Conservation (phyloP, 208 protist species). For the Novymonas esmeraldas region DNA sequence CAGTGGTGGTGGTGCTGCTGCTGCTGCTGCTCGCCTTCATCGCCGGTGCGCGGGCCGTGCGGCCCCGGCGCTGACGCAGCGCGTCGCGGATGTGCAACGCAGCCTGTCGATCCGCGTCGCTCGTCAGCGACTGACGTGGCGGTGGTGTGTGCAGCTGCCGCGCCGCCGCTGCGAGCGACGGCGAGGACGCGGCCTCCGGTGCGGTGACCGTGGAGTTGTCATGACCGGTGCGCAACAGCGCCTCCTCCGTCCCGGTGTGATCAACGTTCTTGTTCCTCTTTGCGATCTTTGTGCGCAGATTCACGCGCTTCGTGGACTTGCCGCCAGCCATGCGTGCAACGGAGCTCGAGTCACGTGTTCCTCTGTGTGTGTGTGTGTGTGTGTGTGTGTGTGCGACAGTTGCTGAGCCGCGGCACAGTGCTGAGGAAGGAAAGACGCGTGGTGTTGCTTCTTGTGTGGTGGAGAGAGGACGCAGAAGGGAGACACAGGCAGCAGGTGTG, state of each 20-base stretch:
- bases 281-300: slow-evolving; percentile 21
- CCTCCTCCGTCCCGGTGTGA: neutral
- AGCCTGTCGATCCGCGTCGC: slow-evolving; percentile 4
- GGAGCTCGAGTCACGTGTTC: too few relatives aligned
- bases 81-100: slow-evolving; percentile 27
- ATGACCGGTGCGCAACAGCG: neutral
- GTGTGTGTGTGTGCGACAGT: neutral
- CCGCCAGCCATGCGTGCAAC: slow-evolving; percentile 16
- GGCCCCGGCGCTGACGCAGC: slow-evolving; percentile 23
- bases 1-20: neutral
- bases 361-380: neutral
- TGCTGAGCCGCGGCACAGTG: too few relatives aligned
- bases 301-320: slow-evolving; percentile 32
- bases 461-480: neutral
- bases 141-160: neutral
- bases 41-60: slow-evolving; percentile 4
- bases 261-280: slow-evolving; percentile 7
- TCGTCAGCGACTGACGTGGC: neutral
- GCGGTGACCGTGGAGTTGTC: neutral
- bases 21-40: neutral
- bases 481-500: too few relatives aligned
- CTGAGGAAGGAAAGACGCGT: too few relatives aligned
- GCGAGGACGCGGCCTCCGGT: neutral
- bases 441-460: neutral
- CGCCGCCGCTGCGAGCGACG: neutral